Base-by-base conservation (phyloP, 1,284 basidiomycete species). In the Moniliophthora roreri region DNA sequence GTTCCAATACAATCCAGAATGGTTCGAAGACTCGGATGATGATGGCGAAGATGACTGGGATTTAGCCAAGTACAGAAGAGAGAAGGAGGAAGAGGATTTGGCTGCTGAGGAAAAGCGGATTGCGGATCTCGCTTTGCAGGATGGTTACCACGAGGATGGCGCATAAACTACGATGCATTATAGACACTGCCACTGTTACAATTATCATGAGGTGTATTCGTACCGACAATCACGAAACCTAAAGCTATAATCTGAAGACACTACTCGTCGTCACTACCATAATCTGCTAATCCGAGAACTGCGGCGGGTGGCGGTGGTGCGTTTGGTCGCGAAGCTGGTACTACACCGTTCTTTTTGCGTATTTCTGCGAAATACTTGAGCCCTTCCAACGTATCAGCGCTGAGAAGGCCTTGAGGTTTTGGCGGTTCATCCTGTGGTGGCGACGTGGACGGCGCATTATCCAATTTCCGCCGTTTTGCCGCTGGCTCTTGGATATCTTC, bases 1-100 rank as follows among this genome's bases (percentile, higher is more conserved):
- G 91, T 96, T 96, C 81, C 87, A 92, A 71, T 95, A 93, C 80
- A 95, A 98, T 69, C 92, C 94, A 15, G 93, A 98, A 65, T 91
- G 96, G 86, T 94, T 96, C 74, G 85, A 83, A 60, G 93, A 95
- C 62, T 84, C 87, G 54, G 91, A 93, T 13, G 91, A 88, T 5
- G 88, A 78, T 10, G 85, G 76, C 6, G 62, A 65, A 56, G 83
- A 88, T 24, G 86, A 87, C 28, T 91, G 86, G 86, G 88, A 91
- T 69, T 67, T 91, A 35, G 70, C 75, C 36, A 76, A 80, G 58
- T 91, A 85, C 67, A 74, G 87, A 57, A 72, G 73, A 53, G 69
- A 85, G 68, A 76, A 83, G 62, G 83, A 88, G 60, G 82, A 82
- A 35, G 88, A 82, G 58, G 80, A 84, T 58, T 55, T 64, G 10